phyloP scores from a whole-genome alignment of 768 basidiomycete species.

The Phaeolepiota aurea region DNA sequence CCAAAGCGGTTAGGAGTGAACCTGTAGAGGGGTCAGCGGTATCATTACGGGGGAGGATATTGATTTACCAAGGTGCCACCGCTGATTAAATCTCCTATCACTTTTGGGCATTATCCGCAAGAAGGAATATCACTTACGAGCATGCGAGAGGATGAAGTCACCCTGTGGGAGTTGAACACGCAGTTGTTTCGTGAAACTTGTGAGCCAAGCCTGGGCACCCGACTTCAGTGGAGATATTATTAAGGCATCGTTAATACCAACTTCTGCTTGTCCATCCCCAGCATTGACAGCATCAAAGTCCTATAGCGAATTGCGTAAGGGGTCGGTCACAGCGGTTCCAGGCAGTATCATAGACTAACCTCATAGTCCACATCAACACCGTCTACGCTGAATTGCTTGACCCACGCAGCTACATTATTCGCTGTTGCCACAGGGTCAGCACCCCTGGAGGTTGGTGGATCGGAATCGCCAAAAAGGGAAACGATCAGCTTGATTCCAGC shows the following conservation, averaged over 20 bases:
- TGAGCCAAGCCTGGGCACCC: slow-evolving; percentile 35
- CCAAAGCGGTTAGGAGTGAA: slow-evolving; percentile 31
- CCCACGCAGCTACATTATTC: slow-evolving; percentile 57
- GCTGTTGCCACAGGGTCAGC: slow-evolving; percentile 59
- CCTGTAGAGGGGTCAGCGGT: slow-evolving; percentile 16
- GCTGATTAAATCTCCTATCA: slow-evolving; percentile 23
- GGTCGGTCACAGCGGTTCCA: no score
- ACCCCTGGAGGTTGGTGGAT: slow-evolving; percentile 46
- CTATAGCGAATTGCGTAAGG: no score
- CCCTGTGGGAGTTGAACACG: slow-evolving; percentile 39
- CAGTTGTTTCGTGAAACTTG: slow-evolving; percentile 43
- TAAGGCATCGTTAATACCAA: slow-evolving; percentile 5
- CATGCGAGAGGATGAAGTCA: slow-evolving; percentile 45
- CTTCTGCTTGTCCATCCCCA: slow-evolving; percentile 45
- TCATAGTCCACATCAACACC: slow-evolving; percentile 75
- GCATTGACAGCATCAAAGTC: slow-evolving; percentile 55
- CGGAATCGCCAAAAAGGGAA: slow-evolving; percentile 52
- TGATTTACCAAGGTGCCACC: slow-evolving; percentile 36
- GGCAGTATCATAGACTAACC: slow-evolving; percentile 13
- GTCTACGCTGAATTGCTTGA: slow-evolving; percentile 51
- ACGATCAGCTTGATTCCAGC: slow-evolving; percentile 55
- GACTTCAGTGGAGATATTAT: background rate
- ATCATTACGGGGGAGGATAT: background rate
- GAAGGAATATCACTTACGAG: slow-evolving; percentile 27
- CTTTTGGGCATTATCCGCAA: background rate